Evolutionary conservation across 2,329 filamentous ascomycete species (phyloP), one percentile per base, ranked within the genome.

Genomic region (Beauveria caledonica): DNA sequence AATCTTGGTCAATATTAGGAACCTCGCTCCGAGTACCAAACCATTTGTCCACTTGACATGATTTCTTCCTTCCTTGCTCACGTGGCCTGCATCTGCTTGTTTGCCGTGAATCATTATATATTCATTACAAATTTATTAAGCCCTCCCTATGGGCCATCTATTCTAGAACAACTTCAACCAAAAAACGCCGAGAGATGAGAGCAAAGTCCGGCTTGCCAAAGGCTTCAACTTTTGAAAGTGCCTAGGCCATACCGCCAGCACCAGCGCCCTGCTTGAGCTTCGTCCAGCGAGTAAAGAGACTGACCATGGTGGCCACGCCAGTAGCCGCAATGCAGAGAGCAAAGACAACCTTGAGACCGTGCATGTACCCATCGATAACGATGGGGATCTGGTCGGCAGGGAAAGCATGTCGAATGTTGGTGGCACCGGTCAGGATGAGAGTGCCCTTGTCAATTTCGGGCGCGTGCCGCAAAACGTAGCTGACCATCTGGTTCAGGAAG

Each of bases 321-420:
- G 72, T 76, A 33, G 77, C 79, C 5, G 86, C 68, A 21, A 79
- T 76, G 15, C 78, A 78, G 64, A 86, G 76, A 10, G 84, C 86
- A 44, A 86, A 81, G 5, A 79, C 77, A 8, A 87, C 84, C 67
- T 86, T 85, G 65, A 87, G 82, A 0, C 83, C 82, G 58, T 81
- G 72, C 65, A 82, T 88, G 73, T 90, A 90, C 0, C 83, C 84
- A 0, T 70, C 64, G 27, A 88, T 75, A 45, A 89, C 84, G 0
- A 76, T 74, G 0, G 73, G 67, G 2, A 87, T 73, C 61, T 76
- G 77, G n/a, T 80, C 68, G 0, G 67, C 60, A 0, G 77, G 67
- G 63, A 89, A 83, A 2, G 72, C 72, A 5, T 68, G 62, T 64
- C 83, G 79, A 42, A 90, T 75, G 64, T 83, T 78, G 0, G 85